A percentile compares a stretch with the other conserved stretches of the same genome.
These are phyloP conservation scores for Chlorella sp. DNA, from an alignment of 139 green algal species.

Conservation along the genomic window DNA sequence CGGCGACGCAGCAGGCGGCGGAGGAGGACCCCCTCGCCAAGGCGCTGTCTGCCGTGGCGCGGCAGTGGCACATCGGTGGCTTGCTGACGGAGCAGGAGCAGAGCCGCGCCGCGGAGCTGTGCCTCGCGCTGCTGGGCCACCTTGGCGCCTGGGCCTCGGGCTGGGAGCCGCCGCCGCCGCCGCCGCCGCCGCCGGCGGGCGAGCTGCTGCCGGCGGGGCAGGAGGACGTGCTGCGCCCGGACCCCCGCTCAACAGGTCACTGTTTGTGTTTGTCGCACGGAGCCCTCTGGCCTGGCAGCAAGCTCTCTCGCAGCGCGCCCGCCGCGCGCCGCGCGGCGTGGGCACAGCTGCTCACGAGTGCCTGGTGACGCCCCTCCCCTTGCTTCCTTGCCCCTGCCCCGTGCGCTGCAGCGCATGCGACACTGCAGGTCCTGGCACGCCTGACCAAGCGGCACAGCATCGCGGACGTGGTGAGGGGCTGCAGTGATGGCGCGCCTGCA, in stretches of 20 bases:
- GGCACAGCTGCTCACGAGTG: too few relatives aligned
- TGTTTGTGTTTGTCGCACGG: too few relatives aligned
- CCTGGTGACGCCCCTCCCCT: too few relatives aligned
- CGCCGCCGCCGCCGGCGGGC: not conserved
- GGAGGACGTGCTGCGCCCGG: conserved; percentile 30
- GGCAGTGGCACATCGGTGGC: conserved; percentile 39
- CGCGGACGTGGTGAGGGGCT: conserved; percentile 64
- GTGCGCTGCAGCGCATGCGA: too few relatives aligned
- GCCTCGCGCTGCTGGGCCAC: conserved; percentile 63
- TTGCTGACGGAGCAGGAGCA: conserved; percentile 59
- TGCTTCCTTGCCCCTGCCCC: too few relatives aligned
- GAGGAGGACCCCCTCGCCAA: not conserved
- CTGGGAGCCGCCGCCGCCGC: conserved; percentile 26
- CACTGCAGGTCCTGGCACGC: conserved; percentile 79
- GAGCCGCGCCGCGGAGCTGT: conserved; percentile 33
- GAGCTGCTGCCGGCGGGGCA: not conserved
- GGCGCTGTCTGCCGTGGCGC: not conserved
- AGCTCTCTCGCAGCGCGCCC: too few relatives aligned
- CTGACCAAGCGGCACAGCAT: conserved; percentile 72
- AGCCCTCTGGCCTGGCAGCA: too few relatives aligned
- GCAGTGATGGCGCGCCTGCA: not conserved
- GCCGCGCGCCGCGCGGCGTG: too few relatives aligned
- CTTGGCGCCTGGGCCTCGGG: conserved; percentile 53
- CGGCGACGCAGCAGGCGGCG: not conserved
- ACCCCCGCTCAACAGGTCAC: conserved; percentile 65